Conservation (phyloP, 148 eudicot species). For the Vaccinium corymbosum region DNA sequence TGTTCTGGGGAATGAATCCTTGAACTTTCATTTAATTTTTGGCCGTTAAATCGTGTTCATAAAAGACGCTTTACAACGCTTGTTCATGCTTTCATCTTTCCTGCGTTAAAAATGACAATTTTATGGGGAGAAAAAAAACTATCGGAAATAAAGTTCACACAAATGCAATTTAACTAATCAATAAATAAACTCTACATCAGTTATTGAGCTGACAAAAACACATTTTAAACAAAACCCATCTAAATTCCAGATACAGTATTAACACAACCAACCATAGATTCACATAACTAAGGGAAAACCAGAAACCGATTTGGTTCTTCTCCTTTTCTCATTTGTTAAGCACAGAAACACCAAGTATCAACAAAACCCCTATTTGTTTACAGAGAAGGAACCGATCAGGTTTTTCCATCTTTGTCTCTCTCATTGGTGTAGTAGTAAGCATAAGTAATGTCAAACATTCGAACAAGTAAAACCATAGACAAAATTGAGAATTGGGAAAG, state of each 20-base stretch:
- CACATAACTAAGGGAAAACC: background rate
- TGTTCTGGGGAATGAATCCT: background rate
- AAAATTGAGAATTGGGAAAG: background rate
- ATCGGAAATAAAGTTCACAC: background rate
- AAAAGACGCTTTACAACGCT: background rate
- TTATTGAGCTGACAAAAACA: background rate
- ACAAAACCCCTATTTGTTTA: background rate
- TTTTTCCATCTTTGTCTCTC: background rate
- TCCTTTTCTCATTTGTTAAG: background rate
- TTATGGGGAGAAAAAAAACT: background rate
- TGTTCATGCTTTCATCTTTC: background rate
- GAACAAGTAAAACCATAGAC: background rate
- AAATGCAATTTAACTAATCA: background rate
- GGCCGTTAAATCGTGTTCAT: no score
- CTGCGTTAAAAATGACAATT: background rate
- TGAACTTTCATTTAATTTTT: background rate
- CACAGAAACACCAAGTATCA: background rate
- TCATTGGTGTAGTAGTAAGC: background rate
- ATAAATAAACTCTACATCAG: background rate
- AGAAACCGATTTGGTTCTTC: background rate
- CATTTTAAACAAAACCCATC: background rate
- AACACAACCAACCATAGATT: background rate
- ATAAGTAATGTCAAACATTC: background rate
- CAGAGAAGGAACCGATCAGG: background rate
- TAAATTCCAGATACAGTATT: background rate